Evolutionary conservation across 768 basidiomycete genomes (phyloP), one percentile per base, ranked within the genome.

Genomic region (Butyriboletus loyo): DNA sequence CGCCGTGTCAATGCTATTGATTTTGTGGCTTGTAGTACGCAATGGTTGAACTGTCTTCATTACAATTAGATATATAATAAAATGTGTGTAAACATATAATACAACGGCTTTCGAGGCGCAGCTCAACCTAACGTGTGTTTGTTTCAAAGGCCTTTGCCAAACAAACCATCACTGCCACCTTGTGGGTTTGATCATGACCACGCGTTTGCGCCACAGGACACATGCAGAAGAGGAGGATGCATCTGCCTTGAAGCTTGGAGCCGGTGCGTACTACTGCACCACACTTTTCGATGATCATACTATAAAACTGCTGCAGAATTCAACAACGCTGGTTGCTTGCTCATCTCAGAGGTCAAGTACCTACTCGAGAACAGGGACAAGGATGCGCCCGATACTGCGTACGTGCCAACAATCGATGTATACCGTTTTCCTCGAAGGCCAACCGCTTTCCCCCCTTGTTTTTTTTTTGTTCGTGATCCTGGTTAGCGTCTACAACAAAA

Each of bases 291-390:
- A 37, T n/a, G 4, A 10, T 17, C 21, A 21, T 9, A 25, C 24
- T 19, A 22, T 46, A 34, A 19, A 19, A 7, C 49, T 30, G 48
- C 36, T 27, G 15, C 56, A 92, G 92, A 92, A 66, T 95, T 95
- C 74, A 91, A 91, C 74, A 91, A 92, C 57, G 89, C 89, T 6
- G 92, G 89, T 77, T 92, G 89, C 69, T 69, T 96, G 64, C 79
- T 93, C 61, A 92, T 95, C 54, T 92, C 91, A 1, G 93, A 96
- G 66, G 93, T 95, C 67, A 92, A 92, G 65, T 89, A 93, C 66
- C 74, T 96, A 43, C 75, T 96, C 27, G 90, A 92, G 70, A 88
- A 89, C 74, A 76, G 89, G 59, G 86, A 91, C 71, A 89, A 92
- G 70, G 87, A 89, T 62, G 87, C 88, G 2, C 91, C 91, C 8